phyloP scores from a whole-genome alignment of 768 basidiomycete species.

The Calocybe indica region DNA sequence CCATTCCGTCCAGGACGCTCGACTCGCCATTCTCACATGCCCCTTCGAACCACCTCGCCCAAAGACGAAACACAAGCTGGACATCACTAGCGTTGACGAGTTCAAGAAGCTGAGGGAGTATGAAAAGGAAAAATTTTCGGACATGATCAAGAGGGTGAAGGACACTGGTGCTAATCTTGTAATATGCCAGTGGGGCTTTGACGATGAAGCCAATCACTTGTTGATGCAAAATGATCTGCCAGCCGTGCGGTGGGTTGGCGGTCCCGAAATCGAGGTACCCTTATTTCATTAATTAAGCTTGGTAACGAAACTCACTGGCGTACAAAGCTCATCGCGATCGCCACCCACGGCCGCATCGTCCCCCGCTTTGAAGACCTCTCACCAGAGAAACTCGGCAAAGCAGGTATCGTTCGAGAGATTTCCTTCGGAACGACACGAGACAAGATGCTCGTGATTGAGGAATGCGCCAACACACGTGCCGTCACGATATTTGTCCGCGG shows the following conservation, averaged over 20 bases:
- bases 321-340: constrained; percentile 89
- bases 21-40: constrained; percentile 94
- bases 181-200: constrained; percentile 99
- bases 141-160: constrained; percentile 97
- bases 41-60: constrained; percentile 98
- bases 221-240: constrained; percentile 98
- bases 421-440: constrained; percentile 97
- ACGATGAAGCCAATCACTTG: constrained; percentile 97
- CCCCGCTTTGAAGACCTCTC: constrained; percentile 97
- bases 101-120: constrained; percentile 93
- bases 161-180: constrained; percentile 97
- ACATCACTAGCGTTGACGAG: constrained; percentile 95
- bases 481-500: constrained; percentile 98
- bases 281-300: not conserved
- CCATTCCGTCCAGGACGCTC: constrained; percentile 77
- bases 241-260: constrained; percentile 98
- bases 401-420: constrained; percentile 90
- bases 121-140: constrained; percentile 92
- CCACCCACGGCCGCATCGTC: constrained; percentile 96
- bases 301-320: constrained; percentile 3
- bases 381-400: constrained; percentile 84
- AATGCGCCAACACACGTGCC: constrained; percentile 93
- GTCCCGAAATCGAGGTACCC: constrained; percentile 93
- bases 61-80: constrained; percentile 98
- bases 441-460: constrained; percentile 99